phyloP scores from a whole-genome alignment of 1,139 yeast genomes.

The Hyphopichia wangnamkhiaoensis region DNA sequence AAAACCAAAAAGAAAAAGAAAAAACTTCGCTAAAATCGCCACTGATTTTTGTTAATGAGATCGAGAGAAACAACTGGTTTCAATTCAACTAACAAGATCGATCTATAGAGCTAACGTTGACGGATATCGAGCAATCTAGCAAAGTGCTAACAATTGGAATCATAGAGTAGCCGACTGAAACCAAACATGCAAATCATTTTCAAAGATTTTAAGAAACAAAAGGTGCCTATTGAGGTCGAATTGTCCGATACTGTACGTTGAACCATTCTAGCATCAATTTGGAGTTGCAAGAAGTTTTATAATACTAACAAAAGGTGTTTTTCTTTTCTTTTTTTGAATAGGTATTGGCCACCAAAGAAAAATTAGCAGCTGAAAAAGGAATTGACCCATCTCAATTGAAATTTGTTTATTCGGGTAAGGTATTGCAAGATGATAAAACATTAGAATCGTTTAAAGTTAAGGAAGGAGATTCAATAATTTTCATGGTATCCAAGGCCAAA shows the following conservation, averaged over 20 bases:
- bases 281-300: not conserved
- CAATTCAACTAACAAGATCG: not conserved
- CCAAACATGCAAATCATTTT: slow-evolving; percentile 71
- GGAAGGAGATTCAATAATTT: slow-evolving; percentile 88
- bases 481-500: slow-evolving; percentile 73
- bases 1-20: no score
- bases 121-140: no score
- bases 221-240: slow-evolving; percentile 78
- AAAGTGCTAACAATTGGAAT: no score
- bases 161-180: no score
- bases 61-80: not conserved
- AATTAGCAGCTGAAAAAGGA: slow-evolving; percentile 65
- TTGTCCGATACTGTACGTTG: slow-evolving; percentile 62
- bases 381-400: slow-evolving; percentile 79
- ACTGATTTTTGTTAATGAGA: not conserved
- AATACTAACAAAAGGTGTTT: not conserved
- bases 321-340: slow-evolving; percentile 13
- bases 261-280: not conserved
- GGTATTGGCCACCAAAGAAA: slow-evolving; percentile 72
- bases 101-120: no score
- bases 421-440: slow-evolving; percentile 79
- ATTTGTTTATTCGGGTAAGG: slow-evolving; percentile 90
- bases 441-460: slow-evolving; percentile 74
- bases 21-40: not conserved
- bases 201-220: slow-evolving; percentile 92